phyloP scores from a whole-genome alignment of 768 basidiomycete genomes.

The Leucogyrophana mollusca region DNA sequence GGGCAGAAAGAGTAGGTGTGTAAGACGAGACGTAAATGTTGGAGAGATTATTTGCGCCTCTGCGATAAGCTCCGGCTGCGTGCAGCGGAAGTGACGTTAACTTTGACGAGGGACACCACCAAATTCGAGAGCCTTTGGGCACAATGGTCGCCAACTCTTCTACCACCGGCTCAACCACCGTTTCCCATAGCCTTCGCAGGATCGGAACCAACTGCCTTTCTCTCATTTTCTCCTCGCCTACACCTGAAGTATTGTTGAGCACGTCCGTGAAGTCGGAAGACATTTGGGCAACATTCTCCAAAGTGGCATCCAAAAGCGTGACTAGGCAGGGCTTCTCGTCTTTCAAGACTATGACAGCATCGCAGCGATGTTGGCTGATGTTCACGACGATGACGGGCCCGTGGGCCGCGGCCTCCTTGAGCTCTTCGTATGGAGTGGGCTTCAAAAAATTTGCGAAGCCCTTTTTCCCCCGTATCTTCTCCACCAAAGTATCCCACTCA shows the following conservation, averaged over 20 bases:
- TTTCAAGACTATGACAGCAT: constrained; percentile 35
- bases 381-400: constrained; percentile 40
- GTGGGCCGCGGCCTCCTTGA: constrained; percentile 17
- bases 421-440: constrained; percentile 14
- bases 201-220: constrained; percentile 11
- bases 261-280: constrained; percentile 5
- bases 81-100: constrained; percentile 31
- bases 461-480: constrained; percentile 18
- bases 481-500: constrained; percentile 17
- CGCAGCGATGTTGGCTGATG: constrained; percentile 28
- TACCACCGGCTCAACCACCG: constrained; percentile 18
- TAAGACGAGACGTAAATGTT: constrained; percentile 31
- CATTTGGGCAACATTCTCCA: constrained; percentile 10
- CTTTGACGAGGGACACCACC: constrained; percentile 34
- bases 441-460: constrained; percentile 32
- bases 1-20: constrained; percentile 29
- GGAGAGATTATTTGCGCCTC: constrained; percentile 6
- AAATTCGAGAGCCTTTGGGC: constrained; percentile 24
- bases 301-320: constrained; percentile 14
- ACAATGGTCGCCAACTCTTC: constrained; percentile 12
- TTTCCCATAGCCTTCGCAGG: constrained; percentile 25
- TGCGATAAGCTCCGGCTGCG: constrained; percentile 28
- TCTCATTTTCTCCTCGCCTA: constrained; percentile 21
- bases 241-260: constrained; percentile 6
- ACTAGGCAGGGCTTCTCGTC: constrained; percentile 17